Conservation (phyloP, 2,329 filamentous ascomycete species). For the Tothia fuscella region DNA sequence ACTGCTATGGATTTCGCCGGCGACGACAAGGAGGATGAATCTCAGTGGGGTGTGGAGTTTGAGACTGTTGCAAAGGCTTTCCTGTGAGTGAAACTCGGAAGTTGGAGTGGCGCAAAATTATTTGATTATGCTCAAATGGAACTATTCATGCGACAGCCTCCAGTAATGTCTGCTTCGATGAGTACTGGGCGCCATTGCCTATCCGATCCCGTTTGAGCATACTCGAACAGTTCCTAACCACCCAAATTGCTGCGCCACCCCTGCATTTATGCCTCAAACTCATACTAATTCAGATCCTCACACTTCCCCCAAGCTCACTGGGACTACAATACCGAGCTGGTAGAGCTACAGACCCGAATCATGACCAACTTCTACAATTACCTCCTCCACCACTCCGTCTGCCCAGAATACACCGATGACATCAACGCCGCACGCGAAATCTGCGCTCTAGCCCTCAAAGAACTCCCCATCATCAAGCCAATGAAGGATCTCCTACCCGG, state of each 20-base stretch:
- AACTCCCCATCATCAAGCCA: constrained; percentile 50
- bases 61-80: constrained; percentile 64
- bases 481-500: constrained; percentile 53
- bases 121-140: too few species aligned
- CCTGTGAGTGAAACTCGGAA: constrained; percentile 42
- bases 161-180: too few species aligned
- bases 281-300: constrained; percentile 38
- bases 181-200: too few species aligned
- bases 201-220: too few species aligned
- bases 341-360: constrained; percentile 52
- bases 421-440: constrained; percentile 53
- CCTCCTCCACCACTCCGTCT: constrained; percentile 71
- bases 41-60: constrained; percentile 73
- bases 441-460: constrained; percentile 53
- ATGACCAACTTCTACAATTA: constrained; percentile 85
- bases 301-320: constrained; percentile 30
- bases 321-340: constrained; percentile 39
- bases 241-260: too few species aligned
- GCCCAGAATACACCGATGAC: constrained; percentile 62
- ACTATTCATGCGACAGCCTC: too few species aligned
- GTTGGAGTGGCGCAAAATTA: too few species aligned
- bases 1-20: constrained; percentile 35
- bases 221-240: too few species aligned
- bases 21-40: constrained; percentile 32
- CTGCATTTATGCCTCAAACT: too few species aligned